Evolutionary conservation across 139 green algal genomes (phyloP).

Genomic region (Haematococcus sp.): DNA sequence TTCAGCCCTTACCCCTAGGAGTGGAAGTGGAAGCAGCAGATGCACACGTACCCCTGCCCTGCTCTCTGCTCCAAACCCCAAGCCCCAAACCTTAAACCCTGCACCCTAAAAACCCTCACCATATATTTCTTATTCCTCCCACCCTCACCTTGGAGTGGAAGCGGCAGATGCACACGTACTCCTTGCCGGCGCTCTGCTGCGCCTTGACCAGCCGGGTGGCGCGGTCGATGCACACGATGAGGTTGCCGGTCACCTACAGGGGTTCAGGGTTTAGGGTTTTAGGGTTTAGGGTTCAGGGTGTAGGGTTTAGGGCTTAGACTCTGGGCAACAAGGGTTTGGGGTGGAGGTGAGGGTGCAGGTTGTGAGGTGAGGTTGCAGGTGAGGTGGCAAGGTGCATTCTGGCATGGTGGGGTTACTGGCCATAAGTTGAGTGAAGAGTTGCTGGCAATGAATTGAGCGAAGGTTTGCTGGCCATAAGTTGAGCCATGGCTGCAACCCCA

Average conservation of each 20-base stretch:
- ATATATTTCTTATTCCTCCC: too few relatives aligned
- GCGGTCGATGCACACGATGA: conserved; percentile 98
- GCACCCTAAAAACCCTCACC: conserved; percentile 30
- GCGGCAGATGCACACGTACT: conserved; percentile 94
- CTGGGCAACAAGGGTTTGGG: too few relatives aligned
- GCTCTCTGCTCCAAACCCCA: neutral
- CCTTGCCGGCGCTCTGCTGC: conserved; percentile 97
- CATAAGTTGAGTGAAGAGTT: neutral
- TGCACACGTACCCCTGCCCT: neutral
- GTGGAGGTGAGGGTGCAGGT: too few relatives aligned
- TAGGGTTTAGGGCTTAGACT: too few relatives aligned
- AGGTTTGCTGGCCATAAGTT: too few relatives aligned
- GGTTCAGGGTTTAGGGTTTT: neutral
- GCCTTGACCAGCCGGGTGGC: conserved; percentile 97
- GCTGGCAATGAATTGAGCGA: too few relatives aligned
- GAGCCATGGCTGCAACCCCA: too few relatives aligned
- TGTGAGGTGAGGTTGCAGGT: neutral
- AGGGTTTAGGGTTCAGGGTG: too few relatives aligned
- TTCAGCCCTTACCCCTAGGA: too few relatives aligned
- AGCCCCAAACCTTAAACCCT: too few relatives aligned
- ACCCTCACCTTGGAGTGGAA: conserved; percentile 78
- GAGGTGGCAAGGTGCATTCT: neutral
- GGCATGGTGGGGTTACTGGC: neutral
- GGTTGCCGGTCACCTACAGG: conserved; percentile 73
- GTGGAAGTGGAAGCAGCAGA: neutral